Evolutionary conservation across 768 basidiomycete genomes (phyloP).

Genomic region (Polyporus arcularius): DNA sequence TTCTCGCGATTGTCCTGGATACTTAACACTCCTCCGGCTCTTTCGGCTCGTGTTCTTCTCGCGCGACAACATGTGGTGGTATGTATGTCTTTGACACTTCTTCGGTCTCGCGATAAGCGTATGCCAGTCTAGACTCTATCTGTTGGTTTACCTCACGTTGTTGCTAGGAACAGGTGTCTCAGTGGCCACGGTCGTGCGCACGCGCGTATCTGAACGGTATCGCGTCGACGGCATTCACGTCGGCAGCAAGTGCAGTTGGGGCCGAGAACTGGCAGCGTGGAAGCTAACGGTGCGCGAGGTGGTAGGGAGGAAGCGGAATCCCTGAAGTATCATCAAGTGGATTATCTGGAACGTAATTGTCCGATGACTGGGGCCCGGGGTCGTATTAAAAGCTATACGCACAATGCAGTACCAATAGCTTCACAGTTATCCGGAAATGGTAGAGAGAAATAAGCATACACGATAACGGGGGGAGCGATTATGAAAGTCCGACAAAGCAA

Average conservation of each 20-base stretch:
- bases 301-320: too few relatives aligned
- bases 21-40: slow-evolving; percentile 49
- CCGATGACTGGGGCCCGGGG: not conserved
- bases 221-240: slow-evolving; percentile 25
- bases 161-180: slow-evolving; percentile 11
- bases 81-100: not conserved
- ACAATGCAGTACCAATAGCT: too few relatives aligned
- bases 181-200: slow-evolving; percentile 17
- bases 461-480: not conserved
- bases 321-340: too few relatives aligned
- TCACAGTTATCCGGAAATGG: not conserved
- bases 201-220: slow-evolving; percentile 12
- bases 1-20: slow-evolving; percentile 53
- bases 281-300: slow-evolving; percentile 14
- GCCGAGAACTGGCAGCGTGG: slow-evolving; percentile 20
- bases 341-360: not conserved
- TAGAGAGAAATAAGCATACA: slow-evolving; percentile 13
- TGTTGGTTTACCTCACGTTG: not conserved
- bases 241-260: slow-evolving; percentile 23
- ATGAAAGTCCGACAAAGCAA: not conserved
- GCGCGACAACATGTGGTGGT: slow-evolving; percentile 36
- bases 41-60: slow-evolving; percentile 31
- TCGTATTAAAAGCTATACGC: not conserved
- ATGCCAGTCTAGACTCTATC: not conserved
- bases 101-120: not conserved